phyloP scores from a whole-genome alignment of 805 yeast species.

The Yamadazyma ubonensis region DNA sequence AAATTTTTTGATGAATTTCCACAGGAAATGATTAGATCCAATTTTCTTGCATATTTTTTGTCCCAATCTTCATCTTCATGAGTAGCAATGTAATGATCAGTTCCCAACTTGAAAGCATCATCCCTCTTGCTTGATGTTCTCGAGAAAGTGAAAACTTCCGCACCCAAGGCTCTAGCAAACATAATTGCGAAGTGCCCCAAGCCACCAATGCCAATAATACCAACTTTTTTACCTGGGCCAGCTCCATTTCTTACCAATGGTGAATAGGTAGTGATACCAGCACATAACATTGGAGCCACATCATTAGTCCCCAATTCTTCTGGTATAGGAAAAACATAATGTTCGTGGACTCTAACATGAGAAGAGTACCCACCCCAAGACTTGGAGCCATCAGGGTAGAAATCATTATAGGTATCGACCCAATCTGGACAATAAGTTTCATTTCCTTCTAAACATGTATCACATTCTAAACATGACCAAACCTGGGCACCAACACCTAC shows the following conservation, averaged over 20 bases:
- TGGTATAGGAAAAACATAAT: constrained; percentile 50
- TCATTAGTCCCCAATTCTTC: constrained; percentile 38
- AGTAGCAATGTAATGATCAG: constrained; percentile 46
- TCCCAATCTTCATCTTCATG: constrained; percentile 45
- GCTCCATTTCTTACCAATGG: constrained; percentile 47
- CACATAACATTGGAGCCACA: constrained; percentile 58
- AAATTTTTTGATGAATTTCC: constrained; percentile 52
- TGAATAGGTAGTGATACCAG: constrained; percentile 54
- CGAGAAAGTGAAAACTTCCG: constrained; percentile 36
- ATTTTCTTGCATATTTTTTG: constrained; percentile 25
- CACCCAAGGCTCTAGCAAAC: constrained; percentile 62
- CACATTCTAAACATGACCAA: constrained; percentile 60
- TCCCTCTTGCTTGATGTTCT: constrained; percentile 28
- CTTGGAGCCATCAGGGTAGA: constrained; percentile 21
- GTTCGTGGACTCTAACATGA: constrained; percentile 43
- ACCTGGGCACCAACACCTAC: constrained; percentile 80
- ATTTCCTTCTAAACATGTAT: constrained; percentile 43
- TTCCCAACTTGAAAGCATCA: constrained; percentile 33
- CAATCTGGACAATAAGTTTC: constrained; percentile 51
- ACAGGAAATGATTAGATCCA: constrained; percentile 55
- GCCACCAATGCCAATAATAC: constrained; percentile 66
- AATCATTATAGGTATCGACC: constrained; percentile 55
- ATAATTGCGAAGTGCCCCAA: constrained; percentile 62
- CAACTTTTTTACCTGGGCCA: constrained; percentile 46
- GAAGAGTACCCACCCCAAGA: constrained; percentile 51